These are phyloP conservation scores for Penicillium cinerascens DNA, from an alignment of 495 filamentous ascomycete species.

Conservation along the genomic window DNA sequence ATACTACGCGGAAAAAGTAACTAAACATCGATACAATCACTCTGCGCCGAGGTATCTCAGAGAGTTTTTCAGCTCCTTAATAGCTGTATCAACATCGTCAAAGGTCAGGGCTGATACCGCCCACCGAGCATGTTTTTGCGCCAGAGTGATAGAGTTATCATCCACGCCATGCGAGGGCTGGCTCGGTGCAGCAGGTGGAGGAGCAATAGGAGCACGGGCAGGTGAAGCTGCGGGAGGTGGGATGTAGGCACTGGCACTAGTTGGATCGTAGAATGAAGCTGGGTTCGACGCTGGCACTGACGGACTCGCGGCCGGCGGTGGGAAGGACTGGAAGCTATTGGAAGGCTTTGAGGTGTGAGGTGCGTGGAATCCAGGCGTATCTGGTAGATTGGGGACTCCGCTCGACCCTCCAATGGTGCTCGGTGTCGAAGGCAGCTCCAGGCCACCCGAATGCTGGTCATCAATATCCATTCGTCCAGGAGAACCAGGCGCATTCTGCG, in stretches of 20 bases:
- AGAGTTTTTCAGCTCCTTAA: constrained; percentile 77
- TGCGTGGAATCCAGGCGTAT: constrained; percentile 28
- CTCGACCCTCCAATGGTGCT: constrained; percentile 27
- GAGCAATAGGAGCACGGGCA: constrained; percentile 11
- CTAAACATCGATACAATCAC: constrained; percentile 10
- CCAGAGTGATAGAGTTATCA: constrained; percentile 69
- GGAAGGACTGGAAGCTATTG: constrained; percentile 46
- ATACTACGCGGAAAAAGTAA: not conserved
- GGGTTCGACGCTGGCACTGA: constrained; percentile 27
- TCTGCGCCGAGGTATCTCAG: constrained; percentile 46
- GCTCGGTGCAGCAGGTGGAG: constrained; percentile 19
- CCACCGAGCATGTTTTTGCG: constrained; percentile 96
- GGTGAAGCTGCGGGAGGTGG: constrained; percentile 24
- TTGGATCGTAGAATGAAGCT: constrained; percentile 32
- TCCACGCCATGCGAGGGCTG: constrained; percentile 47
- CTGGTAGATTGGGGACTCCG: constrained; percentile 34
- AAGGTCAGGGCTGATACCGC: constrained; percentile 96
- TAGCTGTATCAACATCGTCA: constrained; percentile 88
- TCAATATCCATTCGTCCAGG: constrained; percentile 17
- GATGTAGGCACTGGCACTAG: constrained; percentile 17
- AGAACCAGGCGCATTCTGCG: constrained; percentile 20
- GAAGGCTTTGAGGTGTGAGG: constrained; percentile 15
- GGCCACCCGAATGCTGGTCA: constrained; percentile 12
- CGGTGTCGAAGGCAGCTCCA: constrained; percentile 42
- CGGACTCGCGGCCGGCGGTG: constrained; percentile 34